Evolutionary conservation across 164 flowering plant genomes (phyloP).

Genomic region (Platanus orientalis): DNA sequence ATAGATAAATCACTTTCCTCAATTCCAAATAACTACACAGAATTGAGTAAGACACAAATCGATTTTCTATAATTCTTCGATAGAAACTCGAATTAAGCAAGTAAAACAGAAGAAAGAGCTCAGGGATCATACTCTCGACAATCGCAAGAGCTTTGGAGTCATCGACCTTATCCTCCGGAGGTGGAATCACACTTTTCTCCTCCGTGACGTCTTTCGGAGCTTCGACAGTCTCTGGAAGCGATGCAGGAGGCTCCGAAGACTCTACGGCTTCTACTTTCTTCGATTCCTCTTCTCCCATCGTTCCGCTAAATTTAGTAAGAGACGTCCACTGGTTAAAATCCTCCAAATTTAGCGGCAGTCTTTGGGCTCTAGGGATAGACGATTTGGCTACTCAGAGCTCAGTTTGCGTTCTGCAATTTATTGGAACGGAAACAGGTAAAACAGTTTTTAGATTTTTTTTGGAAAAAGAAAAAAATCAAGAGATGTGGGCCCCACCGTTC

Average conservation of each 20-base stretch:
- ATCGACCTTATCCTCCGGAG: slow-evolving; percentile 30
- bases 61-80: neutral
- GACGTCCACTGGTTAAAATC: too few species aligned
- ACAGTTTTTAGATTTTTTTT: too few species aligned
- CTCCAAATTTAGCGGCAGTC: too few species aligned
- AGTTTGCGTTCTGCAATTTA: too few species aligned
- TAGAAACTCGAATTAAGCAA: neutral
- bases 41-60: neutral
- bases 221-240: neutral
- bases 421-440: too few species aligned
- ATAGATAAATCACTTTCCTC: neutral
- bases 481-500: too few species aligned
- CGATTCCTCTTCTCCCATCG: too few species aligned
- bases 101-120: neutral
- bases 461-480: too few species aligned
- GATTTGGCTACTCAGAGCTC: too few species aligned
- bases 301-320: too few species aligned
- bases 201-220: neutral
- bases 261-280: neutral
- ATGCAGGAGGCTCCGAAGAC: neutral
- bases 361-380: too few species aligned
- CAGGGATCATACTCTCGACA: slow-evolving; percentile 23
- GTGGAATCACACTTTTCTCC: slow-evolving; percentile 1
- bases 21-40: neutral
- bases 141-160: slow-evolving; percentile 36